These are phyloP conservation scores for Malania oleifera DNA, from an alignment of 164 flowering plant genomes.

Conservation along the genomic window DNA sequence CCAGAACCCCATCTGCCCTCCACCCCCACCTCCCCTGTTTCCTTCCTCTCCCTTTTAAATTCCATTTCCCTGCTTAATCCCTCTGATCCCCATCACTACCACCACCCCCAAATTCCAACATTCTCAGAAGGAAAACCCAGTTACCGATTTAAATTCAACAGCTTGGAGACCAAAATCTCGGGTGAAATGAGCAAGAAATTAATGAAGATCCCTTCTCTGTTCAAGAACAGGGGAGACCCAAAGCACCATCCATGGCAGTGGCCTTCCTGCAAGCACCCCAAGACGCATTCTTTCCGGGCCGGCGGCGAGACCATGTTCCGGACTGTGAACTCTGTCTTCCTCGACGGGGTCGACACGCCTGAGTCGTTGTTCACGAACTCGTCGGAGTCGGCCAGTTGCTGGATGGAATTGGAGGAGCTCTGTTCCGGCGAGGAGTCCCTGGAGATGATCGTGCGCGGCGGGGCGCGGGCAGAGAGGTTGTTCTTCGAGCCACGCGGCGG, in stretches of 20 bases:
- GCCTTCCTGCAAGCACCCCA: constrained; percentile 1
- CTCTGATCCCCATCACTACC: too few relatives aligned
- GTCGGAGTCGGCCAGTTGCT: background rate
- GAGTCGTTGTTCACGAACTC: background rate
- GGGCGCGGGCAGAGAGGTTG: background rate
- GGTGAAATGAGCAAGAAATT: background rate
- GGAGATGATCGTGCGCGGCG: background rate
- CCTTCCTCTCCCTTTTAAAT: too few relatives aligned
- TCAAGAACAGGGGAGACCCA: background rate
- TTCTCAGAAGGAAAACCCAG: too few relatives aligned
- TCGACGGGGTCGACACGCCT: background rate
- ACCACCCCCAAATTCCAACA: too few relatives aligned
- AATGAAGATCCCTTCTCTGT: constrained; percentile 1
- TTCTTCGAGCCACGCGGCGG: background rate
- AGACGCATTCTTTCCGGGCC: background rate
- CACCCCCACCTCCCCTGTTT: too few relatives aligned
- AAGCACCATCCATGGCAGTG: background rate
- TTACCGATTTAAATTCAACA: too few relatives aligned
- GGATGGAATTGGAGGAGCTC: background rate
- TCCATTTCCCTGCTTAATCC: too few relatives aligned
- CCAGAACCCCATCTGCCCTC: too few relatives aligned
- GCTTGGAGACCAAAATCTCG: too few relatives aligned
- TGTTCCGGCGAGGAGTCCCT: background rate
- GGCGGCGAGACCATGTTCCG: background rate
- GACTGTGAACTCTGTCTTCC: background rate